Base-by-base conservation (phyloP, 2,329 filamentous ascomycete species). In the Davidsoniella virescens region DNA sequence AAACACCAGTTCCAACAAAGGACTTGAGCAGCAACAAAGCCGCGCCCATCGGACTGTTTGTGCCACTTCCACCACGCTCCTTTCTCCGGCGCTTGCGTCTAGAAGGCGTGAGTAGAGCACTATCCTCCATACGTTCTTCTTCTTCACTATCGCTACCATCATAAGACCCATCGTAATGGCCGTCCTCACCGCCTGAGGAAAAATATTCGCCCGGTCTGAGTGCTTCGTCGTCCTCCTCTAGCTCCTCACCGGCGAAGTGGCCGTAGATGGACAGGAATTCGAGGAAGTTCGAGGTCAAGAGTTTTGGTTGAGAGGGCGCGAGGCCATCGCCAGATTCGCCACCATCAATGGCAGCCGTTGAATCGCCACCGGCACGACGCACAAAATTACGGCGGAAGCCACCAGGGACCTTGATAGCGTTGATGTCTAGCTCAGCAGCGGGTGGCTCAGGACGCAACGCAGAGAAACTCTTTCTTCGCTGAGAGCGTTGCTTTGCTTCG, bases 201-300 rank as follows among this genome's bases (percentile, higher is more conserved):
- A 95, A 95, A 64, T 94, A 95, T 61, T 95, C 90, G 62, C 93
- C 84, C 1, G 87, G 86, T 4, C 75, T 78, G 12, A 94, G 70
- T 1, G 80, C 85, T 63, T 96, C 90, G 58, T 96, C 92, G 58
- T 96, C 92, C 64, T 98, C 92, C 63, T 95, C 88, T 10, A 98
- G 74, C 61, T 94, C 84, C 65, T 98, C 92, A 65, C 92, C 92
- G 2, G 92, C 92, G 62, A 98, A 98, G 66, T 98, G 92, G 3
- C 92, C 92, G 59, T 95, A 98, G 26, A 98, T 75, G 6, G 86
- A 88, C 47, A 98, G 64, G 59, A 98, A 98, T 63, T 98, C 93
- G 53, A 98, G 76, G 62, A 98, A 98, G 65, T 84, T 98, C 56
- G 76, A 87, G 0, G 92, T 95, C 52, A 94, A 80, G 29, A 94